phyloP scores from a whole-genome alignment of 306 rosid species.

The Carpinus viminea region DNA sequence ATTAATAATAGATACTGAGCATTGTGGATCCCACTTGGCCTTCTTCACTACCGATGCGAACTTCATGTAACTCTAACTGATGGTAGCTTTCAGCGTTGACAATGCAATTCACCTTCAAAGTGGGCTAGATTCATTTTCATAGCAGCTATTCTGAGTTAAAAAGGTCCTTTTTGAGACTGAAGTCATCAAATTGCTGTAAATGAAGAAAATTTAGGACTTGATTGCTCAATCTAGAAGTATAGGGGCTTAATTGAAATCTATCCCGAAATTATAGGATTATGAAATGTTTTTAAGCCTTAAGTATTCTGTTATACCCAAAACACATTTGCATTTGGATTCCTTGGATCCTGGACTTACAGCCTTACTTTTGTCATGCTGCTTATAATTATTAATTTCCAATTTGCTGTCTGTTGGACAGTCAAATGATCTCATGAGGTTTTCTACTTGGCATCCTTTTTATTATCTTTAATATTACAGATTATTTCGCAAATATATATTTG shows the following conservation, averaged over 20 bases:
- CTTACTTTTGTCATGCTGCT: not conserved
- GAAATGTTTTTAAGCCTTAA: not conserved
- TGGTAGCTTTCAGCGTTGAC: not conserved
- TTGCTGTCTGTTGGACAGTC: not conserved
- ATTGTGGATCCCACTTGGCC: not conserved
- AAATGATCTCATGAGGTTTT: not conserved
- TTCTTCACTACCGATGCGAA: not conserved
- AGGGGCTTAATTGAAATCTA: not conserved
- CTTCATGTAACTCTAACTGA: too few relatives aligned
- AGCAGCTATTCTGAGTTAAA: not conserved
- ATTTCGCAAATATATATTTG: constrained; percentile 89
- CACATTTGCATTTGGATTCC: not conserved
- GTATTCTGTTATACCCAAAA: not conserved
- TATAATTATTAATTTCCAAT: not conserved
- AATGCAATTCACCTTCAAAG: not conserved
- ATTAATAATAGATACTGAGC: not conserved
- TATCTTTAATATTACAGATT: constrained; percentile 43
- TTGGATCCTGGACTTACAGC: not conserved
- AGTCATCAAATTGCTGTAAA: not conserved
- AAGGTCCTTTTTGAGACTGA: not conserved
- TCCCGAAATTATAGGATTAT: not conserved
- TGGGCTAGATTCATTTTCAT: not conserved
- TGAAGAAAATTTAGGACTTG: not conserved
- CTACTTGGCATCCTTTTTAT: not conserved
- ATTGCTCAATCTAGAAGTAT: not conserved